A percentile compares a stretch with the other conserved stretches of the same genome.
Conservation (phyloP, 768 basidiomycete genomes). For the Xerocomellus intermedius region DNA sequence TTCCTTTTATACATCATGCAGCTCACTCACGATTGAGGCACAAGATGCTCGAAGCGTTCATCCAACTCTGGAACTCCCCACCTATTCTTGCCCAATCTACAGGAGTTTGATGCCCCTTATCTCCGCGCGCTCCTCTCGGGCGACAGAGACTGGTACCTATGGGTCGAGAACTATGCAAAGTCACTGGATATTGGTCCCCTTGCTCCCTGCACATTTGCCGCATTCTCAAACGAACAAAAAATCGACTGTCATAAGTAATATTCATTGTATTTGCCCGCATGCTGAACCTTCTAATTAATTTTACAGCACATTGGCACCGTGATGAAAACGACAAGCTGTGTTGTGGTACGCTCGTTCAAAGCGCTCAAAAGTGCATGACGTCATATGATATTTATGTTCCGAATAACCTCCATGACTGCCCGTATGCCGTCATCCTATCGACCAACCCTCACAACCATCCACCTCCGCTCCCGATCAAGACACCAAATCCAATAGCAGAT, state of each 20-base stretch:
- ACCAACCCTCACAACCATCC: background rate
- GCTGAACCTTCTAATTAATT: background rate
- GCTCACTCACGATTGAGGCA: background rate
- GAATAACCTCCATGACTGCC: background rate
- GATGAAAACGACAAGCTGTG: background rate
- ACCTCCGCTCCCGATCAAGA: background rate
- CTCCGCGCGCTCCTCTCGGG: conserved; percentile 18
- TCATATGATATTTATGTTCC: background rate
- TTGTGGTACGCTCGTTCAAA: background rate
- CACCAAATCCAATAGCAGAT: background rate
- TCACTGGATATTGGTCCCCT: conserved; percentile 21
- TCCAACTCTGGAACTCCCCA: background rate
- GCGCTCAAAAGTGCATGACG: background rate
- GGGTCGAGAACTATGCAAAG: conserved; percentile 2
- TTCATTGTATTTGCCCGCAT: too few relatives aligned
- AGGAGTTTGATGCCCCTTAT: conserved; percentile 15
- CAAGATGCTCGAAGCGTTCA: background rate
- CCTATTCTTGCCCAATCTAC: conserved; percentile 21
- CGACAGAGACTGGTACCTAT: background rate
- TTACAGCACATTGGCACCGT: background rate
- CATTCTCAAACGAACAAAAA: conserved; percentile 17
- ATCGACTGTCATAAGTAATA: conserved; percentile 12
- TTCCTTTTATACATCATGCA: background rate
- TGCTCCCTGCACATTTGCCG: conserved; percentile 14
- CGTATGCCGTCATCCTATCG: background rate